Base-by-base conservation (phyloP, 768 basidiomycete species). In the Baorangia bicolor region DNA sequence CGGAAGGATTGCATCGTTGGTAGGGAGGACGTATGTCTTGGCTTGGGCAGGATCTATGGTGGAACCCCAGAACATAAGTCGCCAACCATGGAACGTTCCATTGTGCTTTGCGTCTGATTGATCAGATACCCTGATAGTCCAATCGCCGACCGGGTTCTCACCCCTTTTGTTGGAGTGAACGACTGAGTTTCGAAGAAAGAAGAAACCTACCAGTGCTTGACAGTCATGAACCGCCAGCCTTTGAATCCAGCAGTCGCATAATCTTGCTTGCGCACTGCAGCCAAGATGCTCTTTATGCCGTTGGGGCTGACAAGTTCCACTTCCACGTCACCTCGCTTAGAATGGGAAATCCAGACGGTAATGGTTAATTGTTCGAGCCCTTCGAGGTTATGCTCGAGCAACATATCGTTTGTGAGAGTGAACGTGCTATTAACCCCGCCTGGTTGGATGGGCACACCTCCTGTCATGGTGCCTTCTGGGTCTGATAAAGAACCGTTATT, bases 151-250 rank as follows among this genome's bases (percentile, higher is more conserved):
- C 1, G 94, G 90, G 70, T 91, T 78, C 74, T 99, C 97, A 37
- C 90, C 94, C 96, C 96, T 98, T 58, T 25, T 12, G 34, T 49
- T 21, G 38, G 1, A 28, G 55, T 74, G 37, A 72, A 54, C 12
- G 49, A 34, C 35, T 27, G 48, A 25, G 7, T 14, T 34, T 56
- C n/a, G 43, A 20, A 45, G 54, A 12, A 23, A 60, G 34, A 55
- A 37, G 31, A 10, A 51, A 51, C 72, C 23, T 55, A 95, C 96
- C 97, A 99, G 66, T 99, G 97, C 73, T 99, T 99, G 53, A 98
- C 83, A 31, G 85, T 84, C 94, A 98, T 98, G 70, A 99, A 99
- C n/a, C 81, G 87, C 97, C 97, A 99, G 1, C 92, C 95, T n/a
- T 84, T 83, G 69, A 81, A 96, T 10, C 97, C 96, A 10, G 77